Base-by-base conservation (phyloP, 495 filamentous ascomycete species). In the Hypoxylon subgilvum region DNA sequence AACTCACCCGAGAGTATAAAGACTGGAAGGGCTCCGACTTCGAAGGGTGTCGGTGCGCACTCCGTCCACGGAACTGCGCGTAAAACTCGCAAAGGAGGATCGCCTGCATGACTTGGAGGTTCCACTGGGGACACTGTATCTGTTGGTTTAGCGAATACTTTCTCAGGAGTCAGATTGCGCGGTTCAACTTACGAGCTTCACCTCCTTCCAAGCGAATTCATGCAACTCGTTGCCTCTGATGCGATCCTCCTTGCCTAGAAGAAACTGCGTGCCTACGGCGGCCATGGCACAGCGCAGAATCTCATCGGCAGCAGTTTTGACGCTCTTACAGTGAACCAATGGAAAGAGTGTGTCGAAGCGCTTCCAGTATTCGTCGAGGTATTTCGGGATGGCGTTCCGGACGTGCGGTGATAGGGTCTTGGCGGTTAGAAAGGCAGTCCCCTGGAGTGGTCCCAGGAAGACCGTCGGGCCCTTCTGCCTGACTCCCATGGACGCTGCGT, bases 31-130 rank as follows among this genome's bases (percentile, higher is more conserved):
- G 67, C 54, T 74, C 71, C 49, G 80, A 82, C 45, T 74, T 70
- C 49, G 80, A 82, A 42, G 75, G 50, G 45, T 58, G 61, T 46
- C 74, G 70, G 38, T 67, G 61, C 23, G 69, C 73, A 66, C 76
- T 79, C 42, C 74, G 72, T 57, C 79, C 80, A 38, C 80, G 74
- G 65, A 83, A 83, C 40, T 75, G 74, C 32, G 73, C 71, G 53
- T 81, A 84, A 55, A 78, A 71, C 59, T 84, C 81, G 64, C 76
- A 81, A 14, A 84, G 70, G 32, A 84, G 70, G 55, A 83, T 81
- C 30, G 79, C 70, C 69, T 82, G 80, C 79, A 82, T 81, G 55
- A 74, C 70, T 44, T 76, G 69, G 25, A 81, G 66, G 67, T 62
- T 74, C 77, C 78, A 80, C 45, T 73, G 69, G 10, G 70, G 61